Base-by-base conservation (phyloP, 2,329 filamentous ascomycete species). In the Leptographium flavum region DNA sequence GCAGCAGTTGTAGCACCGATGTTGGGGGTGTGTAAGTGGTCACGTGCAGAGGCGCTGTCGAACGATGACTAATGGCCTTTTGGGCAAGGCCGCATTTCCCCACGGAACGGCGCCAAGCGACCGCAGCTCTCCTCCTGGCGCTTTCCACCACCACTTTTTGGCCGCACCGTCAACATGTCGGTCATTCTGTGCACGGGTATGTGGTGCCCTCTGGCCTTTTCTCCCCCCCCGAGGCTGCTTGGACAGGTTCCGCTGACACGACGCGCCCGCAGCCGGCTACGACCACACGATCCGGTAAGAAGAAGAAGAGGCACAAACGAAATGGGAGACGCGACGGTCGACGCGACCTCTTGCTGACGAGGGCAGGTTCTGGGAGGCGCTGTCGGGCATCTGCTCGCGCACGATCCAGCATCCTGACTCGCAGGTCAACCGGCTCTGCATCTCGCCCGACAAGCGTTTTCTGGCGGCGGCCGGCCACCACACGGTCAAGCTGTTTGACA, bases 341-440 rank as follows among this genome's bases (percentile, higher is more conserved):
- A 21, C 17, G 19, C 19, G 17, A n/a, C 3, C 6, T 15, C 39
- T 41, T n/a, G 33, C 27, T 4, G 5, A 35, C 8, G 10, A n/a
- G n/a, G 14, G 14, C 59, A 93, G 87, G 52, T 98, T 98, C 69
- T 98, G 92, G 92, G 92, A 98, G 65, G 92, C 92, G 1, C 76
- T 98, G 46, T 95, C 88, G 11, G 92, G 92, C 45, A 96, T 98
- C 57, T 98, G 92, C 68, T 95, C 87, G 36, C 85, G 92, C 53
- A 98, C 92, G 21, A 96, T 98, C 55, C 92, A 95, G 56, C 90
- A 98, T 59, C 87, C 92, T 3, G 92, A 98, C 64, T 96, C 90
- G 10, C 92, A 98, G 64, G 92, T 98, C 55, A 98, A 98, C 65
- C 85, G 92, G 37, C 81, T 98, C 41, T 96, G 90, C 64, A 98